These are phyloP conservation scores for Elongisporangium undulatum DNA, from an alignment of 352 stramenopile genomes.

Conservation along the genomic window DNA sequence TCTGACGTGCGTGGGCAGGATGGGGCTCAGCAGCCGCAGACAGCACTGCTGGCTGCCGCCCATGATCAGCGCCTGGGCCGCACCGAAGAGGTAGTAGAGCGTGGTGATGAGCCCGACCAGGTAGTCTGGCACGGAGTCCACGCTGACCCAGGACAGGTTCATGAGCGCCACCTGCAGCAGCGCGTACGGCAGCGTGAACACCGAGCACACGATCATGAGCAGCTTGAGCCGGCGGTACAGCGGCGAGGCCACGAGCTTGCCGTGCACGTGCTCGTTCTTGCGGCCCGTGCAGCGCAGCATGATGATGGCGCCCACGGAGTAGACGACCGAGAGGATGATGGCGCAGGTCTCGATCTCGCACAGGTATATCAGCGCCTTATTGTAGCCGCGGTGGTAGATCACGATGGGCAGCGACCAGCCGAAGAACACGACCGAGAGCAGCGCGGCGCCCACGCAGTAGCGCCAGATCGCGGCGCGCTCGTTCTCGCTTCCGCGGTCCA, in stretches of 20 bases:
- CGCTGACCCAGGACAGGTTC: conserved; percentile 25
- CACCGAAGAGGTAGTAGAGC: conserved; percentile 64
- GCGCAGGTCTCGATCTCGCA: conserved; percentile 39
- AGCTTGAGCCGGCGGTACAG: conserved; percentile 66
- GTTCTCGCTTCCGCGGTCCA: conserved; percentile 41
- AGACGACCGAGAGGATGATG: conserved; percentile 49
- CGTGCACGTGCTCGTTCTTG: conserved; percentile 70
- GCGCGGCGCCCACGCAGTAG: conserved; percentile 29
- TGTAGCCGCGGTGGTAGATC: conserved; percentile 46
- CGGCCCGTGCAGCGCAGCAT: conserved; percentile 37
- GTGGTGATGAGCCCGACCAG: conserved; percentile 48
- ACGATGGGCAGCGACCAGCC: conserved; percentile 28
- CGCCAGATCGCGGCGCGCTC: conserved; percentile 49
- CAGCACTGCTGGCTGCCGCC: conserved; percentile 61
- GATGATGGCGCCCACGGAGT: conserved; percentile 32
- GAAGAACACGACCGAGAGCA: conserved; percentile 30
- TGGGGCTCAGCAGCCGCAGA: conserved; percentile 39
- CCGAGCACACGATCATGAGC: conserved; percentile 50
- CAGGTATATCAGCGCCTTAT: conserved; percentile 42
- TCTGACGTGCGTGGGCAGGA: conserved; percentile 46
- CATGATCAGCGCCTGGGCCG: conserved; percentile 60
- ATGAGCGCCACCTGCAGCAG: conserved; percentile 44
- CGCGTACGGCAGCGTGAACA: conserved; percentile 71
- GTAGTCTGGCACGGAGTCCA: conserved; percentile 52
- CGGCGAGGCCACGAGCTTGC: conserved; percentile 58